These are phyloP conservation scores for Rhodamnia rubescens DNA, from an alignment of 345 rosid species.

Conservation along the genomic window DNA sequence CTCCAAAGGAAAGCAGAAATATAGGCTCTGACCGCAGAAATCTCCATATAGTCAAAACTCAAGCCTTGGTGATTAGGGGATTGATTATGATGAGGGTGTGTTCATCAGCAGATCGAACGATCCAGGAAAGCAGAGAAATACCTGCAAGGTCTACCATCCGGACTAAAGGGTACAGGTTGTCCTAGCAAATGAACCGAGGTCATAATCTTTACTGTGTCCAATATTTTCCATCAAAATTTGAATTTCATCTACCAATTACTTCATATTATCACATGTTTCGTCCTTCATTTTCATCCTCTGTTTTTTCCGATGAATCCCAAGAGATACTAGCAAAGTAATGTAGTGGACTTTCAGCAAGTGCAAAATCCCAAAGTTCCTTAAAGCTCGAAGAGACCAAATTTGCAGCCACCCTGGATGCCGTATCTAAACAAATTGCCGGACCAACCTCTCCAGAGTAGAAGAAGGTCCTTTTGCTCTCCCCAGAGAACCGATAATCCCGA, in stretches of 20 bases:
- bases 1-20: background rate
- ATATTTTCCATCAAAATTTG: background rate
- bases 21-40: background rate
- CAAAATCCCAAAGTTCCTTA: slow-evolving; percentile 22
- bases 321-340: background rate
- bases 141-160: background rate
- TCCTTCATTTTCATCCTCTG: background rate
- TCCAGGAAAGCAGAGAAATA: background rate
- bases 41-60: background rate
- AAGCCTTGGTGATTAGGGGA: background rate
- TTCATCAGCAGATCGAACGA: background rate
- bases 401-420: slow-evolving; percentile 64
- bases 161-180: background rate
- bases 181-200: background rate
- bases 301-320: background rate
- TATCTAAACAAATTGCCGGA: slow-evolving; percentile 52
- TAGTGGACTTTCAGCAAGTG: background rate
- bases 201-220: background rate
- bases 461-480: slow-evolving; percentile 64
- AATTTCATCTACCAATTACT: background rate
- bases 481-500: slow-evolving; percentile 42
- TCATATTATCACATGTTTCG: background rate
- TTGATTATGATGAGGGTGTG: background rate
- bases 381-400: slow-evolving; percentile 60
- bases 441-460: slow-evolving; percentile 68